These are phyloP conservation scores for Diutina ranongensis DNA, from an alignment of 1,139 yeast species.

Conservation along the genomic window DNA sequence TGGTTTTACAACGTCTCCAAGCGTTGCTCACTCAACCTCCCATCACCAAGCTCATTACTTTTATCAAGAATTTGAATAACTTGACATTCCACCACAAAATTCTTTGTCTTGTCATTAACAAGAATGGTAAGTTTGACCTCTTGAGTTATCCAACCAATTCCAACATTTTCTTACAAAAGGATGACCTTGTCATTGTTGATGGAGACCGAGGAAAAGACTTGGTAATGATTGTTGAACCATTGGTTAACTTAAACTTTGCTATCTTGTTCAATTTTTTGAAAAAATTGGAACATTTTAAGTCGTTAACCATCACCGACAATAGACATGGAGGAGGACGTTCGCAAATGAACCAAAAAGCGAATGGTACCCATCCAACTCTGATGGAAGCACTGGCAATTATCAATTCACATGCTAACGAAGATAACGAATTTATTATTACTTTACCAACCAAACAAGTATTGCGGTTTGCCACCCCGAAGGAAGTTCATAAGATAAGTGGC, in stretches of 20 bases:
- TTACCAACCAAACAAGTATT: slow-evolving; percentile 40
- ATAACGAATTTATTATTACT: slow-evolving; percentile 35
- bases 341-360: slow-evolving; percentile 14
- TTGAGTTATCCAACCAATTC: slow-evolving; percentile 35
- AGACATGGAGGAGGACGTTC: slow-evolving; percentile 12
- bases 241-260: slow-evolving; percentile 9
- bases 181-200: slow-evolving; percentile 37
- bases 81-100: slow-evolving; percentile 31
- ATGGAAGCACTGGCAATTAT: slow-evolving; percentile 29
- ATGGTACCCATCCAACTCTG: slow-evolving; percentile 28
- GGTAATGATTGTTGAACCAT: slow-evolving; percentile 38
- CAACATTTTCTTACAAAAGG: slow-evolving; percentile 37
- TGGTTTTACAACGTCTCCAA: slow-evolving; percentile 27
- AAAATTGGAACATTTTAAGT: slow-evolving; percentile 67
- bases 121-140: slow-evolving; percentile 46
- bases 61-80: slow-evolving; percentile 32
- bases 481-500: slow-evolving; percentile 30
- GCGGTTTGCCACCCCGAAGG: slow-evolving; percentile 38
- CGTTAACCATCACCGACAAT: slow-evolving; percentile 39
- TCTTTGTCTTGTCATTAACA: slow-evolving; percentile 39
- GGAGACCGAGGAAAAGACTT: slow-evolving; percentile 41
- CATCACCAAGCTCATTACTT: slow-evolving; percentile 24
- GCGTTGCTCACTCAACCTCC: slow-evolving; percentile 19
- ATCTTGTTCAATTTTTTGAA: slow-evolving; percentile 62
- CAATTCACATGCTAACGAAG: slow-evolving; percentile 28